Base-by-base conservation (phyloP, 345 rosid genomes). In the Turnera subulata region DNA sequence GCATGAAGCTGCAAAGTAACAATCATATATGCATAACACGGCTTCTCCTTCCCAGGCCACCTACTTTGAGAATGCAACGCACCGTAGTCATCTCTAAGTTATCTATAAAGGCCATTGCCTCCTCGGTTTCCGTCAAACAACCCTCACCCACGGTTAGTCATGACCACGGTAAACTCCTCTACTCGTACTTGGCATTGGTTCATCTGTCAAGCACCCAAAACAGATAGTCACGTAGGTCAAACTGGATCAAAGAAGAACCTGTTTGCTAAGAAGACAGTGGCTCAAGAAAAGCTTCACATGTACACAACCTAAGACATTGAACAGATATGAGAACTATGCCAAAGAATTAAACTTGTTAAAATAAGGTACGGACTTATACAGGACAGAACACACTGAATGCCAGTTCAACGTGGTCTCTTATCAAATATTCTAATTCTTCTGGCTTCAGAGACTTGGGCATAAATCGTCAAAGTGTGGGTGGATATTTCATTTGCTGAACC, bases 161-260 rank as follows among this genome's bases (percentile, higher is more conserved):
- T 45, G 63, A 60, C 53, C 74, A 57, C 48, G 58, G 58, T 59
- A 61, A 55, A 62, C 63, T 35, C 68, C 72, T 65, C 79, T 64
- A 65, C 83, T 72, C 9, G 82, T 52, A 68, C 74, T 74, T 14
- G 79, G 76, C 65, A 68, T 62, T 5, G 67, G 73, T 1, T 79
- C 83, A 60, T 75, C 86, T 79, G 84, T 59, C 18, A 38, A 46
- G 39, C 56, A 53, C 23, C 44, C 9, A 11, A 48, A 18, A 24
- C 13, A 11, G 20, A 40, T 48, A 21, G 1, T 23, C 37, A 40
- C 11, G 45, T 25, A 25, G 47, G 39, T 0, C 40, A 62, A 44
- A 25, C 50, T 37, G 45, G 23, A 20, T 15, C 23, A 38, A 50
- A 6, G 18, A 15, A 65, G 1, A 6, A 15, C n/a, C n/a, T n/a